Percentiles rank a stretch among this genome's conserved stretches.
phyloP scores from a whole-genome alignment of 208 protist species.

The Crithidia expoeki region DNA sequence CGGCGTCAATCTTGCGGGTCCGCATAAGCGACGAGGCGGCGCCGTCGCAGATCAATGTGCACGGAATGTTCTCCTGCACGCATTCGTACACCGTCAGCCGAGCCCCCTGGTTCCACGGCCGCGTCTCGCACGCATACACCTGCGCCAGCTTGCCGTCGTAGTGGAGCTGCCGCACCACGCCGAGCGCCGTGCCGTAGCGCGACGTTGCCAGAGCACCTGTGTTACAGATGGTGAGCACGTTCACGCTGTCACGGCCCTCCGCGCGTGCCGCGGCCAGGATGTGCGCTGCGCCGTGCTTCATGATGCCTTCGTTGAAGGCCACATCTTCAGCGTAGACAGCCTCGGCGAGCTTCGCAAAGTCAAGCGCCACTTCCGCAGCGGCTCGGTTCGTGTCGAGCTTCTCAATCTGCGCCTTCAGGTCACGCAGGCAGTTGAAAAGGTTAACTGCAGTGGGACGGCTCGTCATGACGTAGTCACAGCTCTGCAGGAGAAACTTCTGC shows the following conservation, averaged over 20 bases:
- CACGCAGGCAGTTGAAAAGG: constrained; percentile 89
- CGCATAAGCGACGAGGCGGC: constrained; percentile 85
- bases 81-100: constrained; percentile 96
- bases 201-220: constrained; percentile 93
- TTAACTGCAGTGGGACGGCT: constrained; percentile 96
- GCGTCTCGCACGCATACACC: constrained; percentile 94
- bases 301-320: constrained; percentile 91
- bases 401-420: constrained; percentile 61
- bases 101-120: constrained; percentile 95
- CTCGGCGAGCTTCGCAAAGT: constrained; percentile 79
- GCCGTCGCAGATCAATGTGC: constrained; percentile 92
- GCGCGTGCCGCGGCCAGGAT: constrained; percentile 58
- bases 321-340: constrained; percentile 89
- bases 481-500: constrained; percentile 60
- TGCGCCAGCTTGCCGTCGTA: constrained; percentile 77
- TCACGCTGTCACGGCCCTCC: constrained; percentile 38
- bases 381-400: constrained; percentile 19
- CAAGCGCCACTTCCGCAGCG: constrained; percentile 46
- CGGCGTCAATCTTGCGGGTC: constrained; percentile 70
- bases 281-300: constrained; percentile 81
- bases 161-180: constrained; percentile 91
- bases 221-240: constrained; percentile 95
- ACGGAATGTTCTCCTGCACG: constrained; percentile 91
- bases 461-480: constrained; percentile 90
- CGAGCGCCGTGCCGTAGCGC: constrained; percentile 94